These are phyloP conservation scores for Blastomyces emzantsi DNA, from an alignment of 2,329 filamentous ascomycete genomes.

Conservation along the genomic window DNA sequence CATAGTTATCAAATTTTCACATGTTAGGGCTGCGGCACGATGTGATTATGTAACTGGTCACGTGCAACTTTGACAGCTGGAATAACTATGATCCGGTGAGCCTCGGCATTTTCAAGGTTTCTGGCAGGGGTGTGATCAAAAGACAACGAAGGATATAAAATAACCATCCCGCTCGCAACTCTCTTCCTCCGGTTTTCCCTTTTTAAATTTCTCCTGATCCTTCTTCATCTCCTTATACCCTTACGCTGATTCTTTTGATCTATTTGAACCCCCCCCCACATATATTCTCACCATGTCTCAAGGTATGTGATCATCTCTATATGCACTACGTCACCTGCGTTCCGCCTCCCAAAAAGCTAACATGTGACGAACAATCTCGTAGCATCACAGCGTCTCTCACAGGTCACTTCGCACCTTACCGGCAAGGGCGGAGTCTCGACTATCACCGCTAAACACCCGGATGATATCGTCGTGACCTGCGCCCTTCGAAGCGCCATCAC, in stretches of 20 bases:
- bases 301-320: constrained; percentile 24
- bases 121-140: constrained; percentile 7
- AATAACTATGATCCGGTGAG: constrained; percentile 21
- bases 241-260: neutral
- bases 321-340: constrained; percentile 11
- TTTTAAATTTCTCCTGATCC: constrained; percentile 2
- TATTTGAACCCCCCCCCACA: neutral
- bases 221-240: constrained; percentile 7
- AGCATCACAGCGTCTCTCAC: constrained; percentile 52
- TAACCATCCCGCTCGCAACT: constrained; percentile 12
- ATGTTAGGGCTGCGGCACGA: neutral
- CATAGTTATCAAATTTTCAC: neutral
- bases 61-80: constrained; percentile 7
- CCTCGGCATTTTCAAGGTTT: constrained; percentile 26
- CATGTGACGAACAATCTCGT: constrained; percentile 18
- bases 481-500: constrained; percentile 87
- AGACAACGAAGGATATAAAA: constrained; percentile 9
- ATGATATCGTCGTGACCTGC: constrained; percentile 80
- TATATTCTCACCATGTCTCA: constrained; percentile 34
- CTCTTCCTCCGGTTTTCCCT: constrained; percentile 6
- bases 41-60: neutral
- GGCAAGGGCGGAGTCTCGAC: constrained; percentile 28
- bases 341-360: constrained; percentile 10
- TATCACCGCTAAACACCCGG: constrained; percentile 43
- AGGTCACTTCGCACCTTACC: constrained; percentile 50